These are phyloP conservation scores for Dendrocalamus latiflorus DNA, from an alignment of 202 grass and related monocot species.

Conservation along the genomic window DNA sequence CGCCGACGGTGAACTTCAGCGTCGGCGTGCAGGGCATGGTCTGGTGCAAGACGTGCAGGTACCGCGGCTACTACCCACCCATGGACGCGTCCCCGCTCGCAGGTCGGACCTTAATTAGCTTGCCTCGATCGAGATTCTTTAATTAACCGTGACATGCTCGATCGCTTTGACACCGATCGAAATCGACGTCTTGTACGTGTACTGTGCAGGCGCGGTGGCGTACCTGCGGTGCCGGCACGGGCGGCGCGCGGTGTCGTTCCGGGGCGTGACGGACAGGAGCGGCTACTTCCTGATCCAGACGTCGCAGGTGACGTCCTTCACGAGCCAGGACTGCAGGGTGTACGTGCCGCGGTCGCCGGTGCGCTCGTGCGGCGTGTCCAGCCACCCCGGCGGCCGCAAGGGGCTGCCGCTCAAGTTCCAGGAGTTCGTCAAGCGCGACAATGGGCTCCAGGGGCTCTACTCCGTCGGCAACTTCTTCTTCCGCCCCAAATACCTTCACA, in stretches of 20 bases:
- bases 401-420: slow-evolving; percentile 43
- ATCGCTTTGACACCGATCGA: background rate
- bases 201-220: slow-evolving; percentile 32
- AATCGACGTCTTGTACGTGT: background rate
- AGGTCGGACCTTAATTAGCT: slow-evolving; percentile 18
- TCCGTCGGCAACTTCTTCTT: slow-evolving; percentile 44
- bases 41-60: slow-evolving; percentile 53
- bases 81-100: slow-evolving; percentile 52
- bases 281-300: slow-evolving; percentile 71
- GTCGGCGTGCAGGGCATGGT: slow-evolving; percentile 65
- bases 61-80: slow-evolving; percentile 38
- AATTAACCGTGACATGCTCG: background rate
- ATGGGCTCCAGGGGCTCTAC: slow-evolving; percentile 44
- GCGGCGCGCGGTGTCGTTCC: slow-evolving; percentile 4
- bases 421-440: slow-evolving; percentile 25
- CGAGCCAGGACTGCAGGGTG: slow-evolving; percentile 40
- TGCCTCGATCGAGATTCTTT: too few species aligned
- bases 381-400: slow-evolving; percentile 11
- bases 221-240: slow-evolving; percentile 40
- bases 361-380: slow-evolving; percentile 22
- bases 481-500: slow-evolving; percentile 18
- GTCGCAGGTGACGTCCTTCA: slow-evolving; percentile 45
- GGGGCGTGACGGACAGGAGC: slow-evolving; percentile 21
- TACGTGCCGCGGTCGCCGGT: slow-evolving; percentile 40
- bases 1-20: slow-evolving; percentile 45